phyloP scores from a whole-genome alignment of 257 asterid species.

The Scutellaria minor region DNA sequence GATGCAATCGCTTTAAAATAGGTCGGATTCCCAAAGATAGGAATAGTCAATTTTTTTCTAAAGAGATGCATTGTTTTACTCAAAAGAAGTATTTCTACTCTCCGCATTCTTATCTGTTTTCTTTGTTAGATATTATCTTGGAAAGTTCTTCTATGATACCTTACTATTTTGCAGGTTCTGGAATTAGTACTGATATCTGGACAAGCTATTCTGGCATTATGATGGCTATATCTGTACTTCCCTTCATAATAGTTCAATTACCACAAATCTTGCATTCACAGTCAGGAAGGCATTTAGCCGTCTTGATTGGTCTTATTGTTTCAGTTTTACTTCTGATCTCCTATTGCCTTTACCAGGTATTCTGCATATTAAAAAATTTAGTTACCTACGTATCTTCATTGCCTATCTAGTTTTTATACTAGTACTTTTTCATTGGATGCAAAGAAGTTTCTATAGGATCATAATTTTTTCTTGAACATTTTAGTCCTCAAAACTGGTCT shows the following conservation, averaged over 20 bases:
- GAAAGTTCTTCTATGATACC: constrained; percentile 25
- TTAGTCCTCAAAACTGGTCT: background rate
- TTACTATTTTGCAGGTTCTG: constrained; percentile 69
- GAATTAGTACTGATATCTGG: constrained; percentile 80
- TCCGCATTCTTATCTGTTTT: background rate
- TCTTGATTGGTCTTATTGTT: constrained; percentile 69
- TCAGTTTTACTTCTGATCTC: constrained; percentile 63
- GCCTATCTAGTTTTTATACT: background rate
- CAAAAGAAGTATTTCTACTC: too few relatives aligned
- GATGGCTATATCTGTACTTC: constrained; percentile 85
- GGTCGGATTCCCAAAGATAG: background rate
- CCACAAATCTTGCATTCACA: constrained; percentile 65
- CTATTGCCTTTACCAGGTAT: constrained; percentile 91
- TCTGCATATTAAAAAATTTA: constrained; percentile 4
- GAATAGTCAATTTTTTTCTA: background rate
- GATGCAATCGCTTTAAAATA: background rate
- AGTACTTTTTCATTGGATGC: background rate
- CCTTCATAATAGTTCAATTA: constrained; percentile 76
- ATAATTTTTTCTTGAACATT: background rate
- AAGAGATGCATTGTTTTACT: background rate
- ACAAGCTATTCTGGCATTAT: constrained; percentile 83
- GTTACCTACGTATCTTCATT: constrained; percentile 4
- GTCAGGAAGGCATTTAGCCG: constrained; percentile 70
- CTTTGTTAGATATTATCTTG: background rate
- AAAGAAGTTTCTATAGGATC: constrained; percentile 6